These are phyloP conservation scores for Chrysophaeum taylorii DNA, from an alignment of 352 stramenopile species.

Conservation along the genomic window DNA sequence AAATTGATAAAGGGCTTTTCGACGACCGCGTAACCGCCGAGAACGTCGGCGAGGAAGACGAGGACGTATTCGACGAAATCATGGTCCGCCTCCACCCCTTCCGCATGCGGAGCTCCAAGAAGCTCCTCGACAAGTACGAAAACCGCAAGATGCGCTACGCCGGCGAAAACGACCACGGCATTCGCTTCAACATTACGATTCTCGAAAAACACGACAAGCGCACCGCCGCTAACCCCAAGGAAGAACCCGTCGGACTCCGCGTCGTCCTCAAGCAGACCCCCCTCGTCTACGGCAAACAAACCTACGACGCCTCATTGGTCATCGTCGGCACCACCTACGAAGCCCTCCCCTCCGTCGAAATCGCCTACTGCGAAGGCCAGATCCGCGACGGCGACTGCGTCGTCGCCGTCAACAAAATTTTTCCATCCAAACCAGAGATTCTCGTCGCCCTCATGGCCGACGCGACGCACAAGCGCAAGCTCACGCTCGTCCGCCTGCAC, in stretches of 20 bases:
- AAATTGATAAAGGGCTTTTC: no score
- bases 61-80: no score
- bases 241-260: no score
- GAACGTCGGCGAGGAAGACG: no score
- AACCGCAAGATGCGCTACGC: neutral
- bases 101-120: no score
- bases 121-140: no score
- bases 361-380: neutral
- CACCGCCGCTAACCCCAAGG: neutral
- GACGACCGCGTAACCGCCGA: no score
- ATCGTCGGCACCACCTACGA: neutral
- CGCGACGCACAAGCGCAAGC: neutral
- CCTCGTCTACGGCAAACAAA: neutral
- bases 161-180: neutral
- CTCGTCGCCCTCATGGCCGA: neutral
- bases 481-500: neutral
- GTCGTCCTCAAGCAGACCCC: no score
- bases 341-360: neutral
- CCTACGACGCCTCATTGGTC: neutral
- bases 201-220: neutral
- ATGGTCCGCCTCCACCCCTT: no score
- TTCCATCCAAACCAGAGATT: neutral
- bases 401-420: neutral
- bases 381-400: neutral
- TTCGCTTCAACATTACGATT: neutral